Base-by-base conservation (phyloP, 2,329 filamentous ascomycete genomes). In the Myriosclerotinia curreyana region DNA sequence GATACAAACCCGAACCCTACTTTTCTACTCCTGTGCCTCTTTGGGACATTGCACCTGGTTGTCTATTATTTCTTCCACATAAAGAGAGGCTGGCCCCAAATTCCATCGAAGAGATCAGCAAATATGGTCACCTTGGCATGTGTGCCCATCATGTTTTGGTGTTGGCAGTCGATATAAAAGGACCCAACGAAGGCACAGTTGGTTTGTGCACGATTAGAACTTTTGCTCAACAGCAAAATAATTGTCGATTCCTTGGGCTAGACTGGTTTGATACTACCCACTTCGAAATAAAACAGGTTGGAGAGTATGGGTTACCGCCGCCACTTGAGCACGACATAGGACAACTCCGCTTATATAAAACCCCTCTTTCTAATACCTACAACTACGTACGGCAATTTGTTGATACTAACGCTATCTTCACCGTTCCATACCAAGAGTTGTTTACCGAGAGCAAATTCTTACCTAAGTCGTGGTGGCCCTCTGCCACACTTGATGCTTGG, bases 1-100 rank as follows among this genome's bases (percentile, higher is more conserved):
- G 20, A 48, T 63, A 42, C 17, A 20, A 42, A 22, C 31, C 22
- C 9, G 1, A 6, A 20, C 34, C 12, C 2, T 0, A 3, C 4
- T 0, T 1, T 20, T 22, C n/a, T 25, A 25, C 14, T n/a, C n/a
- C 6, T 55, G 60, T 58, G 31, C 61, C 61, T n/a, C 46, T 63
- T 12, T 63, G 61, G 61, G 61, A 63, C 9, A 58, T 63, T 22
- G 61, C 61, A n/a, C 51, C 42, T 31, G 61, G 61, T 6, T 63
- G 52, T 8, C 14, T 63, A 5, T 12, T 63, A 2, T 58, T 46
- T n/a, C 17, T 63, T 36, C 44, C 52, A 17, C 5, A 15, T 38
- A n/a, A 4, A 48, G 2, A 2, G 2, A 22, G 20, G 9, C n/a
- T 58, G 7, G 20, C 42, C 5, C 28, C 40, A 6, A 2, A 0